These are phyloP conservation scores for Mortierella sp. DNA, from an alignment of 371 early-diverging fungal species.

Conservation along the genomic window DNA sequence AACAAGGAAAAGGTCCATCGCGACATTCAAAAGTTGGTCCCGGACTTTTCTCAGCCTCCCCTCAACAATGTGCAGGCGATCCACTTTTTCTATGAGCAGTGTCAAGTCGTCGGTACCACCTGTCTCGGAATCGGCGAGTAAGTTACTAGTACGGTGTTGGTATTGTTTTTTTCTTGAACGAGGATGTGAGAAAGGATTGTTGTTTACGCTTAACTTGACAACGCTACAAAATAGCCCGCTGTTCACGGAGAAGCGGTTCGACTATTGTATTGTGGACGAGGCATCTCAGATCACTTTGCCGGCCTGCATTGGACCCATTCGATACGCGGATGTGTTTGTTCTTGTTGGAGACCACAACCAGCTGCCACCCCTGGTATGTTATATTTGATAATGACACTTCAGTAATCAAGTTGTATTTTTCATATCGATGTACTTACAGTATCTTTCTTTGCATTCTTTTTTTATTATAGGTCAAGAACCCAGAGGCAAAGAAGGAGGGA, in stretches of 20 bases:
- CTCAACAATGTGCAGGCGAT: constrained; percentile 70
- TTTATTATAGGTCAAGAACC: constrained; percentile 62
- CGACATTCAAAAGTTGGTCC: constrained; percentile 65
- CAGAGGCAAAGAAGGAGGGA: constrained; percentile 65
- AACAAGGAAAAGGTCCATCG: constrained; percentile 76
- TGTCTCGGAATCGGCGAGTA: constrained; percentile 91
- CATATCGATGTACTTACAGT: not conserved
- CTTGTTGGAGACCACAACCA: constrained; percentile 99
- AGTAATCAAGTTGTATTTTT: not conserved
- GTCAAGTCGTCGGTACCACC: constrained; percentile 89
- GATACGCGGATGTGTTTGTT: constrained; percentile 88
- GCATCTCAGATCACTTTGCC: constrained; percentile 98
- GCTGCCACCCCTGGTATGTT: constrained; percentile 93
- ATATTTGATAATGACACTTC: not conserved
- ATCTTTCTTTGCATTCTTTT: too few species aligned
- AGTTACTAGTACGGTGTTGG: constrained; percentile 24
- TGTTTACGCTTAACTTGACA: not conserved
- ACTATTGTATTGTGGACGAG: constrained; percentile 99
- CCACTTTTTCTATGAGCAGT: constrained; percentile 67
- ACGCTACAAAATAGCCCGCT: constrained; percentile 59
- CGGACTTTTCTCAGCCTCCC: constrained; percentile 58
- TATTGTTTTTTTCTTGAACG: not conserved
- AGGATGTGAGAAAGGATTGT: too few species aligned
- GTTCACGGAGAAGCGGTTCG: constrained; percentile 84
- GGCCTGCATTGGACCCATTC: constrained; percentile 92